These are phyloP conservation scores for Marasmius oreades DNA, from an alignment of 1,284 basidiomycete genomes.

Conservation along the genomic window DNA sequence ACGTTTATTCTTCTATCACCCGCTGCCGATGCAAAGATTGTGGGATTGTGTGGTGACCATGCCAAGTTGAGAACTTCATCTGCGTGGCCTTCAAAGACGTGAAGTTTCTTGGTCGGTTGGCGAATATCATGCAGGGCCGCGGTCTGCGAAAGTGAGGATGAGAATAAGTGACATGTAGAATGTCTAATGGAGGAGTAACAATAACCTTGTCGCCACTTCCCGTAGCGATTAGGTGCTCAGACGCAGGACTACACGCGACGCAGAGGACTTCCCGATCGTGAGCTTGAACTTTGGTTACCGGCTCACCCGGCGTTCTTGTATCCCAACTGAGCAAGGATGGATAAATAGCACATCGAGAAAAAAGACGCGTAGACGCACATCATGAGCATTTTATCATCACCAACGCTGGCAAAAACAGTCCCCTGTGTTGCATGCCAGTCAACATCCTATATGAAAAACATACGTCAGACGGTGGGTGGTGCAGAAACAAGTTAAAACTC, in stretches of 20 bases:
- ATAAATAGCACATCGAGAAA: conserved; percentile 1
- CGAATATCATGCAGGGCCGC: conserved; percentile 89
- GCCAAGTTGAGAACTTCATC: conserved; percentile 93
- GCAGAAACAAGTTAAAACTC: conserved; percentile 27
- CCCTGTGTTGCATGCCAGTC: conserved; percentile 91
- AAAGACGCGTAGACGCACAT: conserved; percentile 50
- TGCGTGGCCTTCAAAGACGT: conserved; percentile 90
- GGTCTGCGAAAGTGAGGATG: conserved; percentile 50
- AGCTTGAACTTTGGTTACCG: conserved; percentile 76
- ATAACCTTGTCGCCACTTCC: conserved; percentile 90
- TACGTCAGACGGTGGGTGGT: conserved; percentile 1
- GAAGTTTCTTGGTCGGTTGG: conserved; percentile 76
- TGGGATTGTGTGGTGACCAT: conserved; percentile 93
- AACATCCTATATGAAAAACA: conserved; percentile 69
- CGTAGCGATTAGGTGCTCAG: conserved; percentile 84
- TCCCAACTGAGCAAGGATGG: conserved; percentile 76
- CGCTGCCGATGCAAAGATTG: conserved; percentile 89
- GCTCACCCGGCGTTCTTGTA: conserved; percentile 70
- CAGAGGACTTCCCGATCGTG: conserved; percentile 91
- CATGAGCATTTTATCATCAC: conserved; percentile 93
- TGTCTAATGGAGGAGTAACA: conserved; percentile 4
- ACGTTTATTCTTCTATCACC: conserved; percentile 92
- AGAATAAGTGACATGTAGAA: neutral
- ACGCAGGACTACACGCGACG: conserved; percentile 86
- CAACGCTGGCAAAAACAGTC: conserved; percentile 92